Evolutionary conservation across 345 rosid genomes (phyloP), one percentile per base, ranked within the genome.

Genomic region (Eucalyptus coolabah): DNA sequence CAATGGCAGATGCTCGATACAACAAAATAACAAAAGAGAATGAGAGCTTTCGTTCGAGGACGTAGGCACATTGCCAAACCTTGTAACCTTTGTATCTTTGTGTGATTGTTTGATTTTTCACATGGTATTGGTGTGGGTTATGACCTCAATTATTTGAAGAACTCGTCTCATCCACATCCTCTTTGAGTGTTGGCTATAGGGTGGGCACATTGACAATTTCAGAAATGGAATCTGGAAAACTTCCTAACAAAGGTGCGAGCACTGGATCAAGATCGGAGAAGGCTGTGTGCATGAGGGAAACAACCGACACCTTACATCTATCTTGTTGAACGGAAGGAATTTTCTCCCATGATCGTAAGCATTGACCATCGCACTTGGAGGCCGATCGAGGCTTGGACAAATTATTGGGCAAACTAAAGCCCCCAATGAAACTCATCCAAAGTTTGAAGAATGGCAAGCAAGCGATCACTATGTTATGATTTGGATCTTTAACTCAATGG

Each of bases 191-290:
- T 3, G 19, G 19, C 19, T 50, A 6, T 50, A 50, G 18, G 53
- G 19, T 50, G 1, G 53, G 53, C 7, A 50, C 53, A 1, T 16
- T 50, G 53, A 50, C 53, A 50, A 50, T 50, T 50, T 50, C 1
- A 50, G 8, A 50, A 50, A 0, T 50, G 0, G 53, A 50, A 50
- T 50, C 3, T 1, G 0, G 18, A 50, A 50, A 50, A 6, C 3
- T 50, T 50, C 60, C 28, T 0, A 1, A 54, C 12, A 50, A 17
- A 54, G 28, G 60, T 54, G 60, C 24, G 0, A 14, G 51, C 3
- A 0, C 3, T 6, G 0, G 18, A 50, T 15, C 1, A 15, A 0
- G 0, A 59, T 59, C 14, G 2, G 4, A 0, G 14, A 59, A 26
- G 65, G 65, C n/a, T 1, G 4, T 59, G 65, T 59, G 65, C n/a